Conservation (phyloP, 331 rosid genomes). For the Cucumis variabilis region DNA sequence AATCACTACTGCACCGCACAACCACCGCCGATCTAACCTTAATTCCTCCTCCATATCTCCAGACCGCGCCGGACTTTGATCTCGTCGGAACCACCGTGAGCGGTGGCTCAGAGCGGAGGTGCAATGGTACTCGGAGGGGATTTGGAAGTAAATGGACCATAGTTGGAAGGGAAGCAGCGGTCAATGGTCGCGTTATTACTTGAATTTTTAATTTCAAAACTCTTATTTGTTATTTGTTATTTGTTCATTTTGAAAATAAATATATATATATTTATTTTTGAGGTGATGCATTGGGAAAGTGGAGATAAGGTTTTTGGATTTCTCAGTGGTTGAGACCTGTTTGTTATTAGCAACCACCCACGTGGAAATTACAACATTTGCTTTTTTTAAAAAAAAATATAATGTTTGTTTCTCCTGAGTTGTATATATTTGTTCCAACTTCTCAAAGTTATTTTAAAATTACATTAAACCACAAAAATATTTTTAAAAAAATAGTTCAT, state of each 20-base stretch:
- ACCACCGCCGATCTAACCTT: background rate
- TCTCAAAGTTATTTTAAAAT: no score
- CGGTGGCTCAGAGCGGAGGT: background rate
- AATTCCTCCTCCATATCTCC: constrained; percentile 18
- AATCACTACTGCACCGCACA: background rate
- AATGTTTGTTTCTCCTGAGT: no score
- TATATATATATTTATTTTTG: background rate
- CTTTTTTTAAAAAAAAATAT: no score
- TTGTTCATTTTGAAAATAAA: background rate
- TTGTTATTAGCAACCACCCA: background rate
- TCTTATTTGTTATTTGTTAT: background rate
- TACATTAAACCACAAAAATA: no score
- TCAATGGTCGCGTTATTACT: background rate
- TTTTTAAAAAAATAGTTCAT: no score
- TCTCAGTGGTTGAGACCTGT: background rate
- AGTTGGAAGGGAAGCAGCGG: background rate
- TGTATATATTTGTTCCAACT: no score
- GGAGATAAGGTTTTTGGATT: constrained; percentile 20
- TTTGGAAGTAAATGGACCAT: constrained; percentile 27
- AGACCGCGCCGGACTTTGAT: background rate
- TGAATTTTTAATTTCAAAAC: background rate
- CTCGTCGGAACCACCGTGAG: background rate
- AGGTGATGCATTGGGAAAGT: constrained; percentile 20
- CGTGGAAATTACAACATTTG: background rate
- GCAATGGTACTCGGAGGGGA: background rate